phyloP scores from a whole-genome alignment of 495 filamentous ascomycete genomes.

The Platismatia glauca region DNA sequence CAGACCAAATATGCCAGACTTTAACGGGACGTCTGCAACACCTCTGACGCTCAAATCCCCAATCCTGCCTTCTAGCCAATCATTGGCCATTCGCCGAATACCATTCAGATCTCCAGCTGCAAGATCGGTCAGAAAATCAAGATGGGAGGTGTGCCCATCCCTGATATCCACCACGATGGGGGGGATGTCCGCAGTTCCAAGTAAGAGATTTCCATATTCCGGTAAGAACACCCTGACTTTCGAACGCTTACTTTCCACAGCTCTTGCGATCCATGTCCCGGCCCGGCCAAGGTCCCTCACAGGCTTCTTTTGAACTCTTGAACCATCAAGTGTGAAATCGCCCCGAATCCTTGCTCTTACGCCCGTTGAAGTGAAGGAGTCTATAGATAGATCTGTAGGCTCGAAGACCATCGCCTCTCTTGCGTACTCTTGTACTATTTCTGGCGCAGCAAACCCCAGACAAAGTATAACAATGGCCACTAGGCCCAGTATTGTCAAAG shows the following conservation, averaged over 20 bases:
- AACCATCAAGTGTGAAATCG: conserved; percentile 68
- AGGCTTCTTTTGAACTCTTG: conserved; percentile 56
- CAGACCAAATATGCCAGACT: conserved; percentile 67
- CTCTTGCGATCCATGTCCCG: conserved; percentile 70
- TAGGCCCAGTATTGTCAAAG: conserved; percentile 40
- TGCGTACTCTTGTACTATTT: conserved; percentile 72
- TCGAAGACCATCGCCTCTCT: conserved; percentile 72
- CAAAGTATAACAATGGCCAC: conserved; percentile 43
- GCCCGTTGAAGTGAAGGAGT: conserved; percentile 68
- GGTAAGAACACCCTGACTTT: conserved; percentile 72
- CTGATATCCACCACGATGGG: conserved; percentile 62
- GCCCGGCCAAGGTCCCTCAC: conserved; percentile 66
- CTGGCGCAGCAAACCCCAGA: conserved; percentile 71
- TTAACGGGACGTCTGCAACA: conserved; percentile 57
- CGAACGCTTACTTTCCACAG: conserved; percentile 60
- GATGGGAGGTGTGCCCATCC: conserved; percentile 62
- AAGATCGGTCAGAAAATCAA: conserved; percentile 73
- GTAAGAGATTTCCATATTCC: conserved; percentile 66
- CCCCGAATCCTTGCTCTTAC: conserved; percentile 71
- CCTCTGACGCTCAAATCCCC: conserved; percentile 58
- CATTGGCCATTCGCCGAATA: conserved; percentile 70
- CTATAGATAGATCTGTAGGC: conserved; percentile 70
- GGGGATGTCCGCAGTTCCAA: conserved; percentile 70
- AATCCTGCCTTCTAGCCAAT: conserved; percentile 76
- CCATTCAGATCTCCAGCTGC: conserved; percentile 66